Conservation (phyloP, 352 stramenopile species). For the Pythium diclinum region DNA sequence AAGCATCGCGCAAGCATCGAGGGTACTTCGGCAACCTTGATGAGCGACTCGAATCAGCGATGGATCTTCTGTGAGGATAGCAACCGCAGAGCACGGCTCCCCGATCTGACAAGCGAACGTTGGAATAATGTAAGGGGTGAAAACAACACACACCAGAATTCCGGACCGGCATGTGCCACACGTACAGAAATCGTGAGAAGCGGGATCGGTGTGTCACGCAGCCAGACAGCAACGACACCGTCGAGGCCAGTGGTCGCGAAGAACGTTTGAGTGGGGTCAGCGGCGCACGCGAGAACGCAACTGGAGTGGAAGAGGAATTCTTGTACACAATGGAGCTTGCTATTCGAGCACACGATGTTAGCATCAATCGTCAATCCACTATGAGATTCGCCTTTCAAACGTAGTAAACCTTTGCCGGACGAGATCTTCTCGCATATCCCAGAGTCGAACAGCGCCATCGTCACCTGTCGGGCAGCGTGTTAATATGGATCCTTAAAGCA, state of each 20-base stretch:
- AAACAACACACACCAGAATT: too few relatives aligned
- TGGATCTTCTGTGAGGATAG: constrained; percentile 6
- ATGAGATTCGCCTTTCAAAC: too few relatives aligned
- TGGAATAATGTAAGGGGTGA: background rate
- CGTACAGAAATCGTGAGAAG: constrained; percentile 18
- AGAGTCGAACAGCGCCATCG: constrained; percentile 16
- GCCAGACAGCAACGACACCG: constrained; percentile 38
- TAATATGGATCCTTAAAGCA: too few relatives aligned
- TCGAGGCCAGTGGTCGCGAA: constrained; percentile 32
- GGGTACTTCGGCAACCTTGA: constrained; percentile 16
- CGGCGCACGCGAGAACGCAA: constrained; percentile 44
- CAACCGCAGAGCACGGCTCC: constrained; percentile 12
- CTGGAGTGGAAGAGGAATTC: constrained; percentile 19
- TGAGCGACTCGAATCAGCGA: constrained; percentile 16
- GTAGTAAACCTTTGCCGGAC: background rate
- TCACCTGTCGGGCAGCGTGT: constrained; percentile 2
- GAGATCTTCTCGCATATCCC: constrained; percentile 16
- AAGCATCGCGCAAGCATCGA: background rate
- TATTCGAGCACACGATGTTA: background rate
- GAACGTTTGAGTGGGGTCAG: constrained; percentile 53
- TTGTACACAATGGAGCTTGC: constrained; percentile 7
- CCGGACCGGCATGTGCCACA: background rate
- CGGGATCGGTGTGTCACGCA: constrained; percentile 8
- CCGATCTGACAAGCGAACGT: constrained; percentile 1
- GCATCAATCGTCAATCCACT: too few relatives aligned